phyloP scores from a whole-genome alignment of 1,284 basidiomycete species.

The Sporisorium scitamineum region DNA sequence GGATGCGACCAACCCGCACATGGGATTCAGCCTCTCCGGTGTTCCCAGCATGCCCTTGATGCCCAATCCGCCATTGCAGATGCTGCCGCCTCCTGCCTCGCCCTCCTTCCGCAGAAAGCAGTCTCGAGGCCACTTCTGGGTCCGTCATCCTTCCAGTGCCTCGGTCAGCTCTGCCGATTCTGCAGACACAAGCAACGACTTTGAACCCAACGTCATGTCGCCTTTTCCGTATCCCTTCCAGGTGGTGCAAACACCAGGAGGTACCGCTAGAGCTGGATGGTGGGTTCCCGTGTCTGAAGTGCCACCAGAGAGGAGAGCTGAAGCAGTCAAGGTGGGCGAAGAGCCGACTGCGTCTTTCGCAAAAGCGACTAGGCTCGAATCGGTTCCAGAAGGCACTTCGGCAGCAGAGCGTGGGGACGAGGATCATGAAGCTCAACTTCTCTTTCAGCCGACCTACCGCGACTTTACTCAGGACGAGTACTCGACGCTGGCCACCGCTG shows the following conservation, averaged over 20 bases:
- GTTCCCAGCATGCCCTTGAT: constrained; percentile 63
- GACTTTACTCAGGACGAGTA: constrained; percentile 55
- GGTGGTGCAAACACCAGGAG: constrained; percentile 61
- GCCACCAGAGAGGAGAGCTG: constrained; percentile 34
- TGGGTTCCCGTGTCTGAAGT: constrained; percentile 59
- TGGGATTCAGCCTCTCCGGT: constrained; percentile 56
- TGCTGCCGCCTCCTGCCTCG: constrained; percentile 59
- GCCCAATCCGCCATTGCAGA: constrained; percentile 58
- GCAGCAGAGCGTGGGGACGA: constrained; percentile 6
- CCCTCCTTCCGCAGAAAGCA: constrained; percentile 38
- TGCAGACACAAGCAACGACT: constrained; percentile 28
- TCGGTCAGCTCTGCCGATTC: constrained; percentile 30
- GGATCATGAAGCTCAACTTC: constrained; percentile 29
- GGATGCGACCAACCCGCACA: constrained; percentile 40
- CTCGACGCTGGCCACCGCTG: constrained; percentile 60
- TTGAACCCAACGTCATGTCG: constrained; percentile 49
- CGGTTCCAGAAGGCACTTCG: constrained; percentile 13
- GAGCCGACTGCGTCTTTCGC: constrained; percentile 1
- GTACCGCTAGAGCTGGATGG: constrained; percentile 59
- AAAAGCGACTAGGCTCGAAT: constrained; percentile 5
- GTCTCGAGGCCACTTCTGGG: constrained; percentile 6
- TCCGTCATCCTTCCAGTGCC: constrained; percentile 24
- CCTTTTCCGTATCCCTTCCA: constrained; percentile 59
- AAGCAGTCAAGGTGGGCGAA: constrained; percentile 35
- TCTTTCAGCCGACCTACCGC: constrained; percentile 57